Conservation (phyloP, 805 yeast species). For the Pichia heedii region DNA sequence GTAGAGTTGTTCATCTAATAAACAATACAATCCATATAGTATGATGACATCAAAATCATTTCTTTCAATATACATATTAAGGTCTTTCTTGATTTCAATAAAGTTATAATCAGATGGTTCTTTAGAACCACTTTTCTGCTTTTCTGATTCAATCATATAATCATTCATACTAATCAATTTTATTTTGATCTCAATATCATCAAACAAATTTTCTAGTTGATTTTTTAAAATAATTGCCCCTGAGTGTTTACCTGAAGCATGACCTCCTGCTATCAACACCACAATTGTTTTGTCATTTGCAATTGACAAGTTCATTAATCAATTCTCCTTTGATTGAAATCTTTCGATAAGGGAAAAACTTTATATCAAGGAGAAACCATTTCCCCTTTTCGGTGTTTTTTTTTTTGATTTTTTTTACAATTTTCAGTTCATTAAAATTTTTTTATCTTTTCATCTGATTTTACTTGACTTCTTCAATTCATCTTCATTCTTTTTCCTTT, state of each 20-base stretch:
- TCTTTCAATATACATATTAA: conserved; percentile 5
- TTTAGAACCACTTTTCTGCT: conserved; percentile 5
- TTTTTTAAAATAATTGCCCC: conserved; percentile 16
- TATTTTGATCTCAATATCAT: conserved; percentile 10
- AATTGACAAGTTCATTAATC: too few species aligned
- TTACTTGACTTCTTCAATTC: too few species aligned
- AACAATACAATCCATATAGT: conserved; percentile 73
- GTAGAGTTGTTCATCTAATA: conserved; percentile 52
- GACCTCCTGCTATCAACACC: conserved; percentile 29
- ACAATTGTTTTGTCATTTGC: conserved; percentile 10
- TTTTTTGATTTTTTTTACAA: too few species aligned
- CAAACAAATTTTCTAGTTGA: conserved; percentile 17
- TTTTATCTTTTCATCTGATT: neutral
- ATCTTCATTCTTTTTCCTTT: too few species aligned
- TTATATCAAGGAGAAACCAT: too few species aligned
- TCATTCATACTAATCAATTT: conserved; percentile 20
- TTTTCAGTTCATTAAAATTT: too few species aligned
- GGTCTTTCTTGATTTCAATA: conserved; percentile 16
- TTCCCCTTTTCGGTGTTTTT: too few species aligned
- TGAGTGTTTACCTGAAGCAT: conserved; percentile 27
- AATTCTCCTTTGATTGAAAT: too few species aligned
- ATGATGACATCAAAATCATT: conserved; percentile 30
- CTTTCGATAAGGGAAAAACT: too few species aligned
- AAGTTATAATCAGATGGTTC: conserved; percentile 37
- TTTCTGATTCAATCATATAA: conserved; percentile 4